Percentiles rank a stretch among this genome's conserved stretches.
phyloP scores from a whole-genome alignment of 1,284 basidiomycete species.

The Anthracocystis walkeri region DNA sequence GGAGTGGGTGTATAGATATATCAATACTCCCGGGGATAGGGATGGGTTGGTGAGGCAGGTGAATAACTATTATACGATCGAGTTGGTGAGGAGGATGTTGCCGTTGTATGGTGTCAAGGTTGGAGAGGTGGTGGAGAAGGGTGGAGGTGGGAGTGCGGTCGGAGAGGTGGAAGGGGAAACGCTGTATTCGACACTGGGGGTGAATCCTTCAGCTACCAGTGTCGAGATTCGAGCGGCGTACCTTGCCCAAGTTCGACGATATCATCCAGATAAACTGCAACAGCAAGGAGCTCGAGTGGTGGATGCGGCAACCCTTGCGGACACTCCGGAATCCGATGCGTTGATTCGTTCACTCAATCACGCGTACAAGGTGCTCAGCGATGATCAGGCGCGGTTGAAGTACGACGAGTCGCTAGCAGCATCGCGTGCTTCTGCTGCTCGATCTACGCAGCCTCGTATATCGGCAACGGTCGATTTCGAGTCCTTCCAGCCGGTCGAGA shows the following conservation, averaged over 20 bases:
- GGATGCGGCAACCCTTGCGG: slow-evolving; percentile 11
- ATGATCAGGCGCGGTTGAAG: slow-evolving; percentile 15
- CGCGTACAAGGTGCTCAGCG: slow-evolving; percentile 41
- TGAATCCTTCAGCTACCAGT: slow-evolving; percentile 25
- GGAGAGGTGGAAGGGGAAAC: neutral
- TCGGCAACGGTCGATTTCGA: slow-evolving; percentile 40
- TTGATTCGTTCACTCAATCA: slow-evolving; percentile 43
- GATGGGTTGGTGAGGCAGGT: slow-evolving; percentile 31
- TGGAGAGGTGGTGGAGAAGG: neutral
- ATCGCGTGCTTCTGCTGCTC: slow-evolving; percentile 2
- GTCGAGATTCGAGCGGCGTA: slow-evolving; percentile 45
- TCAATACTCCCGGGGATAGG: slow-evolving; percentile 38
- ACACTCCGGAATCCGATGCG: slow-evolving; percentile 18
- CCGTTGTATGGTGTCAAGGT: slow-evolving; percentile 26
- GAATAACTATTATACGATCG: slow-evolving; percentile 49
- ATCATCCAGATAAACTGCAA: slow-evolving; percentile 52
- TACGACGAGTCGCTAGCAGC: slow-evolving; percentile 36
- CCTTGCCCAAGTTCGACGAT: slow-evolving; percentile 33
- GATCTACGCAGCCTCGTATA: slow-evolving; percentile 21
- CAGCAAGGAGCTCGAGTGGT: slow-evolving; percentile 17
- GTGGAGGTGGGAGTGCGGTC: neutral
- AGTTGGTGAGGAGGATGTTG: slow-evolving; percentile 37
- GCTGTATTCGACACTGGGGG: slow-evolving; percentile 27
- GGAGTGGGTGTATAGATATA: slow-evolving; percentile 45
- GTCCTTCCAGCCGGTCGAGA: slow-evolving; percentile 24